Base-by-base conservation (phyloP, 2,329 filamentous ascomycete species). In the Aspergillus unguis region DNA sequence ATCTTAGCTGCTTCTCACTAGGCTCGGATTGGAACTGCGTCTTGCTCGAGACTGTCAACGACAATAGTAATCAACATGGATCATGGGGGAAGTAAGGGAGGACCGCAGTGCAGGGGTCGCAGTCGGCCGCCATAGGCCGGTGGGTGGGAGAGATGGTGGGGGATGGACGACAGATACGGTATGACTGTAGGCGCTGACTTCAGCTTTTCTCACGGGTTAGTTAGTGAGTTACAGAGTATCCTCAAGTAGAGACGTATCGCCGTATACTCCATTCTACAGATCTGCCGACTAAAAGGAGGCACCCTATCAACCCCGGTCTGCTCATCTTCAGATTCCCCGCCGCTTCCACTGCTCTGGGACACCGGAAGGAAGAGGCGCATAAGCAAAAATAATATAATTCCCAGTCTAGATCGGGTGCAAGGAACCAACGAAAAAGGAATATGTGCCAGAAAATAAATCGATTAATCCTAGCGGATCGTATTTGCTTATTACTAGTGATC, bases 341-440 rank as follows among this genome's bases (percentile, higher is more conserved):
- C 58, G 60, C 54, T 63, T 61, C 61, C 62, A 64, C 57, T 62
- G 52, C 53, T 56, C 57, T 63, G 57, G 63, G 60, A 59, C 57
- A 48, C 41, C 56, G 49, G 48, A 48, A 54, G 50, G 51, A 49
- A 44, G 48, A 43, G 48, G 45, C 52, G 53, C 54, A 46, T 44
- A 52, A 44, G 25, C 40, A 41, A 48, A 41, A 40, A 33, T 35
- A 48, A 50, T 25, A 38, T 11, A 28, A 9, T 50, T 64, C 58
- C 58, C 58, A 58, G 63, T 65, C 63, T 62, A 61, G 64, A 68
- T 68, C 63, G 60, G 41, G 43, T 50, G 42, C 43, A 54, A 46
- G 50, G 44, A 56, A 48, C 36, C 33, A 48, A 36, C 26, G 36
- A 54, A 51, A 57, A 55, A 52, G 42, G 23, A 55, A 55, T 48